Evolutionary conservation across 805 yeast genomes (phyloP), one percentile per base, ranked within the genome.

Genomic region (Torulaspora microellipsoides): DNA sequence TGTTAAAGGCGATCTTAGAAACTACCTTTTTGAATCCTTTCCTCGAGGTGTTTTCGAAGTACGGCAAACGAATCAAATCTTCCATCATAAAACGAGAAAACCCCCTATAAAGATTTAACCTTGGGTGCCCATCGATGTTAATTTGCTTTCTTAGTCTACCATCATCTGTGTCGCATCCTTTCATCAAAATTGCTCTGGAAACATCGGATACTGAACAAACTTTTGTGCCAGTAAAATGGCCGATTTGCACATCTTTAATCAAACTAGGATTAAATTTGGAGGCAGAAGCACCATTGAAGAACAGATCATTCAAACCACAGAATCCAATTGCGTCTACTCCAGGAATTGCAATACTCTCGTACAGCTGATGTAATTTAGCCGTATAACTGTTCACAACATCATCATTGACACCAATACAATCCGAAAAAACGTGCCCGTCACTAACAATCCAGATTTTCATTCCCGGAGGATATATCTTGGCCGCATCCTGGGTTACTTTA

Each of bases 101-200:
- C 0, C 84, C 84, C 48, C 83, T 67, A 52, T 70, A 78, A 20
- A 79, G 67, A 27, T 62, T 64, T 37, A 77, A 65, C 50, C 83
- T 66, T 30, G 83, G 76, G 56, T 78, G 82, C 17, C 69, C 73
- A 3, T 77, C 77, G 10, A 77, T 69, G 8, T 67, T 65, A 15
- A 85, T 71, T 53, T 83, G 88, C n/a, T 68, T 63, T 56, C 86
- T 72, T 46, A 85, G 68, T 46, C 76, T 75, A 2, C 89, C 89
- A 46, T 81, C 85, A 48, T 71, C 75, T 10, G 73, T 69, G 46
- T 71, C 74, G 53, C 73, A 71, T 2, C 70, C 72, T 43, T 68
- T 69, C 72, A 70, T 68, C 52, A 71, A 51, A 30, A 71, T 60
- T 47, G 64, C 59, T 53, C 75, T 65, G 2, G 71, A 67, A 2